Percentiles rank a stretch among this genome's conserved stretches.
Evolutionary conservation across 176 grass and related monocot species (phyloP).

Genomic region (Oryza glaberrima): DNA sequence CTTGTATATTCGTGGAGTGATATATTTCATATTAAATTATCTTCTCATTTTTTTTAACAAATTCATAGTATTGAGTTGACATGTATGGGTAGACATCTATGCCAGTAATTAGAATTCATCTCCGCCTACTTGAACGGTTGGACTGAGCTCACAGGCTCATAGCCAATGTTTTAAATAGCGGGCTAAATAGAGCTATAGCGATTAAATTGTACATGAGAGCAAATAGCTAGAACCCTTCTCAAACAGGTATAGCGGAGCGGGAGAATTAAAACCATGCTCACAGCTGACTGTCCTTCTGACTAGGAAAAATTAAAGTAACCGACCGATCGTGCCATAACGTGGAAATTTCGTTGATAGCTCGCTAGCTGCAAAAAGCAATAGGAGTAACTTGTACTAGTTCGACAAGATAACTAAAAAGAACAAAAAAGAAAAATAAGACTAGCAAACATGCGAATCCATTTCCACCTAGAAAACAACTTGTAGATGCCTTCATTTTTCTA

Average conservation of each 20-base stretch:
- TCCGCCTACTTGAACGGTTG: neutral
- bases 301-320: neutral
- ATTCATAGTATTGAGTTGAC: too few relatives aligned
- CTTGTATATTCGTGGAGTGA: too few relatives aligned
- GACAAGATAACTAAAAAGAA: neutral
- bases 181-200: too few relatives aligned
- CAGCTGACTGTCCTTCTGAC: neutral
- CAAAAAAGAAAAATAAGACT: neutral
- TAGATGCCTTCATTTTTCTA: neutral
- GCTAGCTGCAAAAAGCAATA: neutral
- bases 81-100: too few relatives aligned
- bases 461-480: neutral
- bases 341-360: constrained; percentile 4
- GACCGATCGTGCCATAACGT: neutral
- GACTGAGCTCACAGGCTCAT: neutral
- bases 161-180: too few relatives aligned
- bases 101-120: too few relatives aligned
- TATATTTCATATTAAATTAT: too few relatives aligned
- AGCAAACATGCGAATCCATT: neutral
- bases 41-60: too few relatives aligned
- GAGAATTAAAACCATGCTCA: neutral
- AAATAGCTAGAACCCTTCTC: too few relatives aligned
- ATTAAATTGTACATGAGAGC: too few relatives aligned
- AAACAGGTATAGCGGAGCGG: too few relatives aligned
- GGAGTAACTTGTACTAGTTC: too few relatives aligned